Evolutionary conservation across 2,329 filamentous ascomycete species (phyloP), one percentile per base, ranked within the genome.

Genomic region (Aspergillus cejpii): DNA sequence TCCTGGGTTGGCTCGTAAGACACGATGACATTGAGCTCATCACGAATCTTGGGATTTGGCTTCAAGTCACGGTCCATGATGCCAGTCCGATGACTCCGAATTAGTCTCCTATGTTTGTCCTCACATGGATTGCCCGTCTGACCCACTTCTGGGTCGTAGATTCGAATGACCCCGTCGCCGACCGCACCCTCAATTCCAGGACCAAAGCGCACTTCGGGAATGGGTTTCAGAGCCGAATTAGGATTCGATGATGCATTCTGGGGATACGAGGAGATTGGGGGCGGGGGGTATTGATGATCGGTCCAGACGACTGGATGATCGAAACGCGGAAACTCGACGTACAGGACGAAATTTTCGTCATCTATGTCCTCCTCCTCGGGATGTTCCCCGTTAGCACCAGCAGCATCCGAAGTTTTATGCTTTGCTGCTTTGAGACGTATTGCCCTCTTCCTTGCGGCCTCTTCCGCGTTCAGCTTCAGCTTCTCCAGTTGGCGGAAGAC

Each of bases 251-350:
- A 70, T 1, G 77, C 76, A 46, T 78, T 68, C 54, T 85, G 77
- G 53, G 84, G 78, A 47, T 91, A 74, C 10, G 84, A 80, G 1
- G 90, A 92, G 31, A 94, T 77, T 0, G 88, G 87, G 1, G 90
- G 87, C 1, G 88, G 79, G 1, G 85, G 81, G 60, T 98, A 98
- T 62, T 96, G 89, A 58, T 92, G 82, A 63, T 98, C 92, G 23
- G 88, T 86, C 70, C 94, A 98, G 20, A 98, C 87, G 33, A 98
- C 81, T 0, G 92, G 88, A 56, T 96, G 94, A 61, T 98, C 92
- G 63, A 96, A 98, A 8, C 90, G 83, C 10, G 90, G 90, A 38
- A 98, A 80, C 59, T 98, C 92, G 39, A 98, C 77, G 59, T 94
- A 89, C 14, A 98, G 78, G 39, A 84, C 81, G 62, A 94, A 96